These are phyloP conservation scores for Lindgomyces ingoldianus DNA, from an alignment of 495 filamentous ascomycete species.

Conservation along the genomic window DNA sequence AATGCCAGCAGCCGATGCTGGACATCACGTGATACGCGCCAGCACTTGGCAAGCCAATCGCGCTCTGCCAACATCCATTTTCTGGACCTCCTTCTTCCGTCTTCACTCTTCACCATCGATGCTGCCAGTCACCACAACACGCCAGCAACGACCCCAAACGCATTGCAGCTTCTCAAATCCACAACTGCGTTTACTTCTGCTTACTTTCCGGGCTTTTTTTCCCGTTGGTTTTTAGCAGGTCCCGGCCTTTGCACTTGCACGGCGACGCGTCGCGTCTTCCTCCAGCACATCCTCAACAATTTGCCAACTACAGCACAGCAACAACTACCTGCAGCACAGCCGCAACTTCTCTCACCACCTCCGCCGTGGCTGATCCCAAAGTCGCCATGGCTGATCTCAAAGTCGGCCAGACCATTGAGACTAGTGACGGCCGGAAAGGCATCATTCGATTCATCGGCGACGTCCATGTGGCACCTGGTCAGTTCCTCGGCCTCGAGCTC, in stretches of 20 bases:
- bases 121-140: neutral
- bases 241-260: neutral
- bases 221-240: neutral
- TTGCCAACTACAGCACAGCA: neutral
- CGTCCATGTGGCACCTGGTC: conserved; percentile 75
- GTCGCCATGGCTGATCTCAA: conserved; percentile 40
- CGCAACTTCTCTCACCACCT: conserved; percentile 2
- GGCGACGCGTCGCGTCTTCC: neutral
- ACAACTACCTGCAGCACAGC: neutral
- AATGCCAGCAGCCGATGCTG: too few species aligned
- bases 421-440: conserved; percentile 73
- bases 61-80: neutral
- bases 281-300: neutral
- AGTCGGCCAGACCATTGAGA: conserved; percentile 63
- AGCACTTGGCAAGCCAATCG: too few species aligned
- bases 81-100: neutral
- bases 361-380: conserved; percentile 40
- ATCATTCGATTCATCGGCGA: conserved; percentile 78
- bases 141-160: neutral
- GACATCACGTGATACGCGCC: too few species aligned
- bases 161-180: neutral
- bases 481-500: conserved; percentile 91
- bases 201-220: neutral
- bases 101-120: neutral
- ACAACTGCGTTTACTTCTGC: neutral